Evolutionary conservation across 768 basidiomycete genomes (phyloP), one percentile per base, ranked within the genome.

Genomic region (Lactarius evosmus): DNA sequence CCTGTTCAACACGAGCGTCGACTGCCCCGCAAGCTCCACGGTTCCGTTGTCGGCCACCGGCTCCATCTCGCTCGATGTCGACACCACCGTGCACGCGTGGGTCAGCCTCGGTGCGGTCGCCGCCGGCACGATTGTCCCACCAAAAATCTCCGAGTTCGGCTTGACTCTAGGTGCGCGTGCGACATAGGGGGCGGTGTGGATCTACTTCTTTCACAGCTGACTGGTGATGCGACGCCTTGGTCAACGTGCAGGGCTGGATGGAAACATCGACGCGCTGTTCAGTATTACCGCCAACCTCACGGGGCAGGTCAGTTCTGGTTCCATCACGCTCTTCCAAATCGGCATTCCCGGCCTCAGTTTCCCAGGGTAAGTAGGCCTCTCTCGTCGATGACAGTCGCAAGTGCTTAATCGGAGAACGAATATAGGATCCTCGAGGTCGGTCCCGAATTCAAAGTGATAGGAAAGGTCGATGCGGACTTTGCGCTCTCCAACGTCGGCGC

Each of bases 361-460:
- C 49, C 14, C 27, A 8, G n/a, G 49, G 75, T 68, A 14, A n/a
- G 4, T 4, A 14, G 38, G 17, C 54, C 5, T 3, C 25, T 7
- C n/a, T 32, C 25, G 11, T 56, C 41, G n/a, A n/a, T n/a, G n/a
- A n/a, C n/a, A n/a, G n/a, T 29, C 14, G 44, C 29, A n/a, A 36
- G 30, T 34, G 16, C 33, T 25, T 14, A 53, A 17, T 19, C 17
- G 14, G 3, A 38, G 8, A 22, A 3, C 9, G n/a, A 49, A 49
- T 25, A 11, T 36, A 81, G 82, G 4, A 75, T 84, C 54, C 67
- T 84, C 36, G 75, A 75, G 14, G 67, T 84, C 30, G 83, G 82
- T 0, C 82, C 83, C 4, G 73, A 78, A 0, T 80, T 83, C 73
- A 67, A 76, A 44, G 72, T 84, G 61, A 73, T 77, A 32, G 79